phyloP scores from a whole-genome alignment of 140 eudicot species.

The Senecio squalidus region DNA sequence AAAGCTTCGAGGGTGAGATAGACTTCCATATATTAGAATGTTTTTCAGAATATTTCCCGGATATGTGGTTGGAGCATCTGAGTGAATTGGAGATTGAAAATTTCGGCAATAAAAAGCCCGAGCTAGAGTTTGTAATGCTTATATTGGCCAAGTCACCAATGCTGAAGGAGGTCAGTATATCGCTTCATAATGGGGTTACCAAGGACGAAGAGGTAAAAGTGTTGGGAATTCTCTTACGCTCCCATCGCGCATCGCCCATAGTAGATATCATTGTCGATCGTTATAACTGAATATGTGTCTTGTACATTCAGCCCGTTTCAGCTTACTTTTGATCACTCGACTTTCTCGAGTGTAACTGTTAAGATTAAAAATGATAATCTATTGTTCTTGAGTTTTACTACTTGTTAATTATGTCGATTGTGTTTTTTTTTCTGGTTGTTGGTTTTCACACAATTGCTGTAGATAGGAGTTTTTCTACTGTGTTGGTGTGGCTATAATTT shows the following conservation, averaged over 20 bases:
- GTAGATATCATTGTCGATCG: background rate
- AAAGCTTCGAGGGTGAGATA: no score
- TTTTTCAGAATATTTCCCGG: background rate
- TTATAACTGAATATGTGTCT: background rate
- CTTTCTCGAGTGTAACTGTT: background rate
- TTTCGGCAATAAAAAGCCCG: no score
- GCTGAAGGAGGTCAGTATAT: background rate
- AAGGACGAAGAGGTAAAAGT: background rate
- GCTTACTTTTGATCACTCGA: background rate
- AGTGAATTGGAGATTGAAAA: background rate
- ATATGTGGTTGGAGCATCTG: background rate
- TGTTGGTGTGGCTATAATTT: no score
- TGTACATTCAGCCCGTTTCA: no score
- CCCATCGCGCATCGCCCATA: background rate
- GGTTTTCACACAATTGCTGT: no score
- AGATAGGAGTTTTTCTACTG: no score
- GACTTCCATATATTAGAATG: no score
- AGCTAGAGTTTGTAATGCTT: background rate
- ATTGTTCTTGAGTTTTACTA: no score
- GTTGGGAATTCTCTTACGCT: background rate
- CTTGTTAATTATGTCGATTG: no score
- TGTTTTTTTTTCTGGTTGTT: no score
- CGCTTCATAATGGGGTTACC: background rate
- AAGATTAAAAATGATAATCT: no score
- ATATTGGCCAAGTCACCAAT: background rate